A percentile compares a stretch with the other conserved stretches of the same genome.
These are phyloP conservation scores for Vitis hybrid DNA, from an alignment of 177 flowering plant species.

Conservation along the genomic window DNA sequence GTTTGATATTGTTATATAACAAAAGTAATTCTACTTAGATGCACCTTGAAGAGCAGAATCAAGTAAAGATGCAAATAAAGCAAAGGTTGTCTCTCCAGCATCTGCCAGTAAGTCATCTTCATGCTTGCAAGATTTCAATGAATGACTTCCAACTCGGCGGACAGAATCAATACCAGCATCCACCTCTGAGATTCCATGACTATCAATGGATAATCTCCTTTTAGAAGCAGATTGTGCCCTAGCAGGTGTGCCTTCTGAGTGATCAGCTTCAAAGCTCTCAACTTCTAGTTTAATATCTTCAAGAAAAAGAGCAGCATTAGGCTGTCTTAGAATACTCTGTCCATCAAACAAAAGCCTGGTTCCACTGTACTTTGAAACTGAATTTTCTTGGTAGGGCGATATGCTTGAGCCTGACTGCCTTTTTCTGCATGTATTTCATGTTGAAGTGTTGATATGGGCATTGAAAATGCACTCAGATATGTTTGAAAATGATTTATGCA, in stretches of 20 bases:
- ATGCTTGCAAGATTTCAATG: slow-evolving; percentile 52
- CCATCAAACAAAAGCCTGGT: slow-evolving; percentile 53
- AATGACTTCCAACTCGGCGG: slow-evolving; percentile 36
- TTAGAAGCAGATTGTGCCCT: slow-evolving; percentile 36
- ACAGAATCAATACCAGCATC: slow-evolving; percentile 41
- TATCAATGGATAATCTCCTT: slow-evolving; percentile 47
- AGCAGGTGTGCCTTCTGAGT: slow-evolving; percentile 35
- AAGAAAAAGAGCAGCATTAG: slow-evolving; percentile 80
- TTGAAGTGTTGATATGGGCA: background rate
- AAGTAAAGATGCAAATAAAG: slow-evolving; percentile 77
- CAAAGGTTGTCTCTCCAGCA: slow-evolving; percentile 64
- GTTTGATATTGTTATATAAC: background rate
- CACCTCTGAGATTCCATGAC: slow-evolving; percentile 27
- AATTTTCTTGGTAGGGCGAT: slow-evolving; percentile 47
- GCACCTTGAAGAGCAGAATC: slow-evolving; percentile 90
- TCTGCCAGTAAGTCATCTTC: slow-evolving; percentile 60
- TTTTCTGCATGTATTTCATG: slow-evolving; percentile 46
- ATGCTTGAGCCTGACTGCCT: slow-evolving; percentile 47
- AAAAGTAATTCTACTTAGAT: background rate
- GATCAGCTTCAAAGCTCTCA: slow-evolving; percentile 46
- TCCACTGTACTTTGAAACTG: slow-evolving; percentile 49
- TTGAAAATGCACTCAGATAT: too few relatives aligned
- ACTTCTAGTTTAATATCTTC: slow-evolving; percentile 88
- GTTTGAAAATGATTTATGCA: too few relatives aligned
- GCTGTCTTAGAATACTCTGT: slow-evolving; percentile 45